phyloP scores from a whole-genome alignment of 768 basidiomycete genomes.

The Roridomyces roridus region DNA sequence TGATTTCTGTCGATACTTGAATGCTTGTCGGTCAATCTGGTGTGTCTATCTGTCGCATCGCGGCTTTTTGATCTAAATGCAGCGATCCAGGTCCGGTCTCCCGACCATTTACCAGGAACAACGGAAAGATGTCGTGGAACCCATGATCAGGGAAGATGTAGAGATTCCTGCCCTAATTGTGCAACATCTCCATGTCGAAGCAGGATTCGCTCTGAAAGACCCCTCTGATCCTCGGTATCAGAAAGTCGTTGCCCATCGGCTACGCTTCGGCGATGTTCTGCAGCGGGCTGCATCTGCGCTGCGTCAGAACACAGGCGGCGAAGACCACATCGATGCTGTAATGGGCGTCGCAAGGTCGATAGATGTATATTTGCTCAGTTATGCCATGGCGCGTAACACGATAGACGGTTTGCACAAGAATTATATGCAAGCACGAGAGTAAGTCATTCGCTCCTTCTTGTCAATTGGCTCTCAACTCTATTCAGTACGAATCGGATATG shows the following conservation, averaged over 20 bases:
- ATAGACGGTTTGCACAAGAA: slow-evolving; percentile 73
- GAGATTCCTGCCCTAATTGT: slow-evolving; percentile 79
- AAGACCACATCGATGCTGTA: slow-evolving; percentile 89
- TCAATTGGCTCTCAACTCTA: not conserved
- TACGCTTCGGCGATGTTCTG: slow-evolving; percentile 70
- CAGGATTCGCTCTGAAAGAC: slow-evolving; percentile 78
- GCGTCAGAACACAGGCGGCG: slow-evolving; percentile 64
- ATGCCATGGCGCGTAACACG: slow-evolving; percentile 64
- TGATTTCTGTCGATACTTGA: slow-evolving; percentile 84
- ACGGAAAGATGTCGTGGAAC: slow-evolving; percentile 61
- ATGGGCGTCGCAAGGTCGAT: slow-evolving; percentile 74
- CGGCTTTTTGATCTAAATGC: no score
- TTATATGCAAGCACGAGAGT: slow-evolving; percentile 69
- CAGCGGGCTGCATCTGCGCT: slow-evolving; percentile 71
- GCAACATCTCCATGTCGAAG: slow-evolving; percentile 67
- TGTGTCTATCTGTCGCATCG: no score
- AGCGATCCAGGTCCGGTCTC: slow-evolving; percentile 55
- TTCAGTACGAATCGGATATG: slow-evolving; percentile 69
- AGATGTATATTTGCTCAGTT: slow-evolving; percentile 76
- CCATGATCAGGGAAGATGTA: slow-evolving; percentile 62
- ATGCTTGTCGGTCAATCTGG: slow-evolving; percentile 76
- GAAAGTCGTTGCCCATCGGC: slow-evolving; percentile 59
- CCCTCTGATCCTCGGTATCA: slow-evolving; percentile 78
- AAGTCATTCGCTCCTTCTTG: slow-evolving; percentile 28
- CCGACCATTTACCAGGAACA: slow-evolving; percentile 69